Evolutionary conservation across 2,329 filamentous ascomycete species (phyloP).

Genomic region (Hymenoscyphus albidus): DNA sequence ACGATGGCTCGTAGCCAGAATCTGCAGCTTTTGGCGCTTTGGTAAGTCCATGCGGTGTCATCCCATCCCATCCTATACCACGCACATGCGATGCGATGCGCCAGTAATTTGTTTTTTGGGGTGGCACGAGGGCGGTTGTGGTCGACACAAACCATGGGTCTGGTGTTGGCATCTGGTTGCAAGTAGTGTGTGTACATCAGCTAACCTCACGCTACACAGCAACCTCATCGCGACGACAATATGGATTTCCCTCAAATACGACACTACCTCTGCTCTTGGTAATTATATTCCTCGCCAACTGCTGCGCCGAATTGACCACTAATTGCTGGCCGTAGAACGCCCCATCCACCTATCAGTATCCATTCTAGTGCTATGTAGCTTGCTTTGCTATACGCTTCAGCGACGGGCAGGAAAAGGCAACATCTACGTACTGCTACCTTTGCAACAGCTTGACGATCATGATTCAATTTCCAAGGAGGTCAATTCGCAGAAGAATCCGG

Average conservation of each 20-base stretch:
- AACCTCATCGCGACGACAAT: slow-evolving; percentile 10
- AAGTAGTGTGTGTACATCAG: neutral
- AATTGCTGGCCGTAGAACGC: slow-evolving; percentile 6
- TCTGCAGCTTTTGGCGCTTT: slow-evolving; percentile 4
- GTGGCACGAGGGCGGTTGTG: too few species aligned
- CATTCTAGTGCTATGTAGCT: slow-evolving; percentile 2
- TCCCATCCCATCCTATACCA: too few species aligned
- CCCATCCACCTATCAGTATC: slow-evolving; percentile 11
- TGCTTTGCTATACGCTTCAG: slow-evolving; percentile 6
- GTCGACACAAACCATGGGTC: too few species aligned
- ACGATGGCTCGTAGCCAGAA: slow-evolving; percentile 5
- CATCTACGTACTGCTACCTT: neutral
- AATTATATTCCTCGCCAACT: neutral
- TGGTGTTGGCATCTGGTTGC: neutral
- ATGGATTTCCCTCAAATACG: slow-evolving; percentile 7
- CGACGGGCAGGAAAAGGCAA: neutral
- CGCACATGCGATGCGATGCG: too few species aligned
- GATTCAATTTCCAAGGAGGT: neutral
- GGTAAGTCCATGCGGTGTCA: neutral
- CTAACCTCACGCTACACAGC: neutral
- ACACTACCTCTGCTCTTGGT: slow-evolving; percentile 11
- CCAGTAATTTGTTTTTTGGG: neutral
- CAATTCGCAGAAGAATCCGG: neutral
- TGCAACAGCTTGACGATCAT: neutral
- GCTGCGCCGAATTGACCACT: neutral